Evolutionary conservation across 1,284 basidiomycete species (phyloP).

Genomic region (Trametes hirsuta): DNA sequence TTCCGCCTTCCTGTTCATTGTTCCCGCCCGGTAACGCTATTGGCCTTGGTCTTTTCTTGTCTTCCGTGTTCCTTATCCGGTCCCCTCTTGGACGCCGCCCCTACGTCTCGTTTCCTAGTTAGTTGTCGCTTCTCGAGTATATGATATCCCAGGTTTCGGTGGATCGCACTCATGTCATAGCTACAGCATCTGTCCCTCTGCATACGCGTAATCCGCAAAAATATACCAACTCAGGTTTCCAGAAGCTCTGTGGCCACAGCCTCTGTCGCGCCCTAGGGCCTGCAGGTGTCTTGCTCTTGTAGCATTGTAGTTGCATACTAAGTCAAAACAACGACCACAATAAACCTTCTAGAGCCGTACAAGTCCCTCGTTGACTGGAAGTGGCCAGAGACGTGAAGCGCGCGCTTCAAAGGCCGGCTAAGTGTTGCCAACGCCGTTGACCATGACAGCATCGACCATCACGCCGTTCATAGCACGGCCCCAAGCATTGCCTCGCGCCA

Average conservation of each 20-base stretch:
- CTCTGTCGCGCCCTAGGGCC: too few species aligned
- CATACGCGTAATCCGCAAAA: constrained; percentile 17
- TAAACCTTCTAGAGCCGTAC: too few species aligned
- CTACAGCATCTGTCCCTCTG: constrained; percentile 19
- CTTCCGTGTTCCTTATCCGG: neutral
- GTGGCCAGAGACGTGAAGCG: neutral
- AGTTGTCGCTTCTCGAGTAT: constrained; percentile 15
- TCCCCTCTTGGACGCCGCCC: constrained; percentile 9
- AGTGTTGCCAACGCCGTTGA: neutral
- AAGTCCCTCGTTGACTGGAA: too few species aligned
- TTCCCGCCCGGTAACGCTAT: constrained; percentile 8
- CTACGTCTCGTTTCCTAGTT: constrained; percentile 11
- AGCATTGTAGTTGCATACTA: too few species aligned
- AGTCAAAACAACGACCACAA: too few species aligned
- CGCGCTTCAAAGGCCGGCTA: neutral
- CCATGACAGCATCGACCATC: neutral
- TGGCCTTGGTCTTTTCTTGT: constrained; percentile 1
- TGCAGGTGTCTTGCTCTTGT: too few species aligned
- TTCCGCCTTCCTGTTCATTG: neutral
- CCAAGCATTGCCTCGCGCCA: neutral
- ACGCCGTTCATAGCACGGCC: neutral
- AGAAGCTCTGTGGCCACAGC: too few species aligned
- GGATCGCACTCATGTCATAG: constrained; percentile 23
- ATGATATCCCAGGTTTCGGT: constrained; percentile 18
- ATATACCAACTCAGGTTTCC: constrained; percentile 12